A percentile compares a stretch with the other conserved stretches of the same genome.
These are phyloP conservation scores for Scutellaria minor DNA, from an alignment of 257 asterid genomes.

Conservation along the genomic window DNA sequence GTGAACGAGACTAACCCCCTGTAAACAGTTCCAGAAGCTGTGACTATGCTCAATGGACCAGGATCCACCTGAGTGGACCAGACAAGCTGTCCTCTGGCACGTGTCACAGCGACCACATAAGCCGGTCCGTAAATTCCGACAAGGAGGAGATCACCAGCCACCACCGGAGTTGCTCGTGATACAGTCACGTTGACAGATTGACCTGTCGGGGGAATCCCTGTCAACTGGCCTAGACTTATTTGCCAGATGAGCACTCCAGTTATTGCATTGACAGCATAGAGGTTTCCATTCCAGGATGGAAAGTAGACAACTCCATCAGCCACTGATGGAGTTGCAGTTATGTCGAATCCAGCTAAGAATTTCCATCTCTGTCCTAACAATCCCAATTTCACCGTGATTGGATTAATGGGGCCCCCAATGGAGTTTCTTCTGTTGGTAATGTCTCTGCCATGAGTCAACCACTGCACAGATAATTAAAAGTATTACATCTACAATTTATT, in stretches of 20 bases:
- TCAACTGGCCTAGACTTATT: conserved; percentile 53
- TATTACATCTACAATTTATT: too few species aligned
- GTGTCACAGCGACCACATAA: conserved; percentile 52
- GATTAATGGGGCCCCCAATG: conserved; percentile 50
- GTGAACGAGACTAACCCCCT: conserved; percentile 42
- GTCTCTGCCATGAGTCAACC: conserved; percentile 73
- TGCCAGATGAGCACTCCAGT: conserved; percentile 68
- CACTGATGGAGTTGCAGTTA: conserved; percentile 72
- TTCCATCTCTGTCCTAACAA: conserved; percentile 57
- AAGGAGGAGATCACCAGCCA: conserved; percentile 53
- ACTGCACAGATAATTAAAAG: conserved; percentile 42
- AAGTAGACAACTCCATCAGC: conserved; percentile 63
- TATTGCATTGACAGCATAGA: conserved; percentile 61
- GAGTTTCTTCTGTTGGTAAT: conserved; percentile 55
- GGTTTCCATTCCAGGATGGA: conserved; percentile 79
- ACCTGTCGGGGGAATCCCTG: conserved; percentile 57
- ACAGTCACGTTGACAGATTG: conserved; percentile 48
- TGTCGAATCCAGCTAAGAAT: conserved; percentile 69
- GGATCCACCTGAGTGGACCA: conserved; percentile 67
- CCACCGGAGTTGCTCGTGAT: conserved; percentile 74
- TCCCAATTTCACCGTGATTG: conserved; percentile 32
- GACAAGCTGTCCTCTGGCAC: conserved; percentile 53
- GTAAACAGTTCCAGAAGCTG: conserved; percentile 61
- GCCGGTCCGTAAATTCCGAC: conserved; percentile 71
- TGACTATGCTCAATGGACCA: conserved; percentile 46